Evolutionary conservation across 768 basidiomycete species (phyloP).

Genomic region (Lactarius deliciosus): DNA sequence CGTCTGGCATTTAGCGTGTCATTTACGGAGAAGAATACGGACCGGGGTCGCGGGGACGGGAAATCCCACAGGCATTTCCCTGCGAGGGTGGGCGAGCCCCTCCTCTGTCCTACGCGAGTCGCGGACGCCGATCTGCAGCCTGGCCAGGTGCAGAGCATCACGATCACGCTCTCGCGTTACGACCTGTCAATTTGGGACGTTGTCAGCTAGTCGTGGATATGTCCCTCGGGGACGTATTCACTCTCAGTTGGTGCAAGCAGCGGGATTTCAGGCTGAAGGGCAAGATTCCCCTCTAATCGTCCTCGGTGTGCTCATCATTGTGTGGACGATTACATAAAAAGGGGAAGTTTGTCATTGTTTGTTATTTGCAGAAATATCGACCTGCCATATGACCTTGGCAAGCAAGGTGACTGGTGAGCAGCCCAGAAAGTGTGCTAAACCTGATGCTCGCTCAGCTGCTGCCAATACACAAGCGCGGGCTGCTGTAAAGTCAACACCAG

Average conservation of each 20-base stretch:
- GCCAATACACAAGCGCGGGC: too few species aligned
- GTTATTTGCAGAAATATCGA: too few species aligned
- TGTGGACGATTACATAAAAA: too few species aligned
- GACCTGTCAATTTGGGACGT: constrained; percentile 39
- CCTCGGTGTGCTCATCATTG: too few species aligned
- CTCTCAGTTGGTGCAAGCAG: constrained; percentile 36
- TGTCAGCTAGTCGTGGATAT: constrained; percentile 36
- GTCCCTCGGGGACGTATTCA: constrained; percentile 34
- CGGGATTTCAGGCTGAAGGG: constrained; percentile 21
- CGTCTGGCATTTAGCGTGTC: constrained; percentile 59
- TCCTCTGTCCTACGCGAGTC: constrained; percentile 51
- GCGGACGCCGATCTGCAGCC: constrained; percentile 29
- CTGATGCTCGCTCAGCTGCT: too few species aligned
- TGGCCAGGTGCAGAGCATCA: constrained; percentile 28
- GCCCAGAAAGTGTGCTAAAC: too few species aligned
- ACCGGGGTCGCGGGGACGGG: constrained; percentile 57
- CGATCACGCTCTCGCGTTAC: constrained; percentile 29
- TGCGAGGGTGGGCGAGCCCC: constrained; percentile 61
- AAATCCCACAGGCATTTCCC: constrained; percentile 78
- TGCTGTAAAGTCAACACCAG: too few species aligned
- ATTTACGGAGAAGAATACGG: constrained; percentile 68
- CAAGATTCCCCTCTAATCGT: background rate
- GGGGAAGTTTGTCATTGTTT: too few species aligned
- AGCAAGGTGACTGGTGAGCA: too few species aligned
- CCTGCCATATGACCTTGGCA: too few species aligned